Base-by-base conservation (phyloP, 140 eudicot genomes). In the Ambrosia hybrid region DNA sequence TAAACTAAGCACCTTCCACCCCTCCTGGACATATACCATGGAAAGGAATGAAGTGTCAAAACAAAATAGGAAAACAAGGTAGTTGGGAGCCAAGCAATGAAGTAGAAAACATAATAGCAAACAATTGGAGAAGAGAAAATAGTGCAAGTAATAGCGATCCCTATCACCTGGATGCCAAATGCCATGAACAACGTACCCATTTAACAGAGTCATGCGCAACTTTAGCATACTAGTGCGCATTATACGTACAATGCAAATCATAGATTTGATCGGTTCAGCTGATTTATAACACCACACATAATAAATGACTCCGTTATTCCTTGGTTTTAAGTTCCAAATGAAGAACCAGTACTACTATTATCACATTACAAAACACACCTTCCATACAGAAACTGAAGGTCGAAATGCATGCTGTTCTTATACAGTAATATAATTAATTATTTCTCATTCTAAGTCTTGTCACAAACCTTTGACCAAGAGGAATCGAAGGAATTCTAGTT, bases 401-500 rank as follows among this genome's bases (percentile, higher is more conserved):
- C 30, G 15, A 66, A 65, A 59, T 51, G 73, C 70, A 79, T 75
- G 34, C 67, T 66, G 65, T 69, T 74, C 79, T 82, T 82, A 37
- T 70, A 73, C 80, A 71, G 13, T 57, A 56, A 67, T 30, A 67
- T 56, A 73, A 46, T 78, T 49, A 49, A 78, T 78, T 81, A 78
- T 81, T 83, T 78, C 53, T 75, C 71, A 43, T 80, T 65, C 69
- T 11, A 81, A 70, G 67, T 71, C 77, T 57, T 60, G 76, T 71
- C 77, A 57, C 65, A 62, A 70, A 49, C 66, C 58, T 57, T 67
- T 38, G 33, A 36, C 37, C 34, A 16, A 68, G 51, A 48, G 66
- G 52, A 63, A 63, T 17, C n/a, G 26, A 21, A 30, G 17, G 21
- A 48, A 16, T 34, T 51, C 52, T 73, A 73, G 72, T 73, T 91